A percentile compares a stretch with the other conserved stretches of the same genome.
phyloP scores from a whole-genome alignment of 768 basidiomycete genomes.

The Russula dissimulans region DNA sequence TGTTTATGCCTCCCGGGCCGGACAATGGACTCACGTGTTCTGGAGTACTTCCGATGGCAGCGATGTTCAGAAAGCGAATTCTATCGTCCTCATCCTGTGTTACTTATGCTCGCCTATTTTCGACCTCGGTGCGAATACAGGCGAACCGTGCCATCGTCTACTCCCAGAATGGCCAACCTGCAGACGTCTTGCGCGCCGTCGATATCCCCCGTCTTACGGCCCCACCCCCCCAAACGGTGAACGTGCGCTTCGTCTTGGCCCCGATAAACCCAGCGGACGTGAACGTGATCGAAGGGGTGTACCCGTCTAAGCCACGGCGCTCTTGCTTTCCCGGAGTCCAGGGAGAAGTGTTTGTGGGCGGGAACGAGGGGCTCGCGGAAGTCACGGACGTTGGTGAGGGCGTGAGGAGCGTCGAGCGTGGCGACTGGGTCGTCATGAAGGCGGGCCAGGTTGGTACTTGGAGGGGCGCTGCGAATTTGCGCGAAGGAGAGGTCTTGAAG shows the following conservation, averaged over 20 bases:
- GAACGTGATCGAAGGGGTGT: slow-evolving; percentile 77
- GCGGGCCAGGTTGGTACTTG: slow-evolving; percentile 70
- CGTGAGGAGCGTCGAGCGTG: slow-evolving; percentile 37
- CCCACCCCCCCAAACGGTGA: slow-evolving; percentile 49
- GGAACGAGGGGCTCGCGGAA: slow-evolving; percentile 69
- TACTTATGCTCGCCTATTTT: slow-evolving; percentile 17
- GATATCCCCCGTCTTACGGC: slow-evolving; percentile 43
- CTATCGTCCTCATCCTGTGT: not conserved
- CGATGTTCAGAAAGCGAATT: slow-evolving; percentile 2
- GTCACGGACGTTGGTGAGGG: slow-evolving; percentile 52
- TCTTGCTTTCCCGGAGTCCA: slow-evolving; percentile 28
- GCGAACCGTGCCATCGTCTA: slow-evolving; percentile 61
- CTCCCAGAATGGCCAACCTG: slow-evolving; percentile 48
- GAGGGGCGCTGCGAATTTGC: slow-evolving; percentile 48
- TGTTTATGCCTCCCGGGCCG: no score
- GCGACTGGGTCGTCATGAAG: slow-evolving; percentile 70
- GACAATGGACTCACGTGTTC: not conserved
- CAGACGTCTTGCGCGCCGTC: slow-evolving; percentile 45
- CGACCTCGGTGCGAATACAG: slow-evolving; percentile 25
- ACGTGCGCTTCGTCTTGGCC: slow-evolving; percentile 57
- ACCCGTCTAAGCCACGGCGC: slow-evolving; percentile 51
- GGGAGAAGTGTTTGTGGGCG: slow-evolving; percentile 47
- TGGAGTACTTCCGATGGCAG: not conserved
- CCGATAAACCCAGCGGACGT: slow-evolving; percentile 79
- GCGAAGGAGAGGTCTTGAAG: slow-evolving; percentile 47